These are phyloP conservation scores for Candida orba DNA, from an alignment of 805 yeast genomes.

Conservation along the genomic window DNA sequence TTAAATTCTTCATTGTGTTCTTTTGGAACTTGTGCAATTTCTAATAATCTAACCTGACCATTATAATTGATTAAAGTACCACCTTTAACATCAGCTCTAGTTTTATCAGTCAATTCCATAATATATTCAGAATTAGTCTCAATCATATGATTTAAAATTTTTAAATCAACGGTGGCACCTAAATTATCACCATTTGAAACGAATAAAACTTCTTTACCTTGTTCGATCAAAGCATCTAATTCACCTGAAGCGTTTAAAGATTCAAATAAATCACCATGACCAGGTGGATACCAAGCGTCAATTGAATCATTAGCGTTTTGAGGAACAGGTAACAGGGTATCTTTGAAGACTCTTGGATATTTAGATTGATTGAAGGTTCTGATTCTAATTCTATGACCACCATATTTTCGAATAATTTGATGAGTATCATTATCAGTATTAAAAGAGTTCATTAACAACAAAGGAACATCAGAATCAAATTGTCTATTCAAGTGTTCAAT, in stretches of 20 bases:
- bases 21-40: constrained; percentile 97
- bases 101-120: constrained; percentile 98
- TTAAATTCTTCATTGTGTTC: constrained; percentile 98
- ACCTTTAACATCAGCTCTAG: constrained; percentile 99
- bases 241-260: constrained; percentile 85
- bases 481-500: constrained; percentile 89
- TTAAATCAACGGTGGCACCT: constrained; percentile 95
- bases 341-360: constrained; percentile 92
- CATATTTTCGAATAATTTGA: constrained; percentile 90
- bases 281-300: constrained; percentile 98
- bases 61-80: constrained; percentile 96
- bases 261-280: constrained; percentile 97
- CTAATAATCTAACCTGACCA: constrained; percentile 88
- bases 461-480: constrained; percentile 89
- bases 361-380: constrained; percentile 97
- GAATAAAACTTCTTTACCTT: constrained; percentile 91
- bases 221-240: constrained; percentile 78
- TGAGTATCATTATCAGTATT: constrained; percentile 96
- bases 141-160: constrained; percentile 86
- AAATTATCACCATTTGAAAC: constrained; percentile 97
- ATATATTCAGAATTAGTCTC: constrained; percentile 89
- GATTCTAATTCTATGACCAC: constrained; percentile 92
- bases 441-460: constrained; percentile 96
- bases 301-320: constrained; percentile 61
- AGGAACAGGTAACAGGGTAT: constrained; percentile 94